These are phyloP conservation scores for Volvox africanus DNA, from an alignment of 139 green algal genomes.

Conservation along the genomic window DNA sequence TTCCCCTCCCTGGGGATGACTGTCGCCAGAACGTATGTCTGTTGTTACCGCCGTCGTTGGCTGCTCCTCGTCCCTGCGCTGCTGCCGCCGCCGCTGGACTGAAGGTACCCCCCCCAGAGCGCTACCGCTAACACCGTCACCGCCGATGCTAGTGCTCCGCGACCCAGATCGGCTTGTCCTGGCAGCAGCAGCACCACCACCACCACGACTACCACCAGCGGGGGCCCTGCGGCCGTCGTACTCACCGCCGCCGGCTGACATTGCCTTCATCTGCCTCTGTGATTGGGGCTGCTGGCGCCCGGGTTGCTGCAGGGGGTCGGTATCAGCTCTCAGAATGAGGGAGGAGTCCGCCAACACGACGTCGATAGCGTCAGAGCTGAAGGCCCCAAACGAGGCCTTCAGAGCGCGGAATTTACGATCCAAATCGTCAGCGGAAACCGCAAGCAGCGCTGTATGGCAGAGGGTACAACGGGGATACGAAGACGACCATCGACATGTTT, in stretches of 20 bases:
- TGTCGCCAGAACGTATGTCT: too few relatives aligned
- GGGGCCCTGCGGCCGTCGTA: too few relatives aligned
- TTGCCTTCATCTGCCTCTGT: neutral
- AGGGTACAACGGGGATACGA: too few relatives aligned
- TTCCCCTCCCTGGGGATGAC: too few relatives aligned
- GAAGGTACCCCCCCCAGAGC: neutral
- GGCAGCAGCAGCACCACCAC: neutral
- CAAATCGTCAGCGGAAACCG: neutral
- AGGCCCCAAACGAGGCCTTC: slow-evolving; percentile 36
- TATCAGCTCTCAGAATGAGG: slow-evolving; percentile 15
- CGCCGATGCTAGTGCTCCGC: neutral
- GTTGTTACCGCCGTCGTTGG: too few relatives aligned
- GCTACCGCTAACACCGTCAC: neutral
- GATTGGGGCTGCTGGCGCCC: neutral
- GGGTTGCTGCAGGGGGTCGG: neutral
- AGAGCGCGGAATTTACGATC: slow-evolving; percentile 23
- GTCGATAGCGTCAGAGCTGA: slow-evolving; percentile 42
- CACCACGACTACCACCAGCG: too few relatives aligned
- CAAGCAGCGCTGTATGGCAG: slow-evolving; percentile 22
- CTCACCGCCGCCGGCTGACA: neutral
- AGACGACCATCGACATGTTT: too few relatives aligned
- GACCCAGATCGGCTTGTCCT: neutral
- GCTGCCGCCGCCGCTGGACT: neutral
- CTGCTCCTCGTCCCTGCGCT: neutral
- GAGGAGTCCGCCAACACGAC: slow-evolving; percentile 46